Percentiles rank a stretch among this genome's conserved stretches.
Conservation (phyloP, 768 basidiomycete genomes). For the Rhodotorula kratochvilovae region DNA sequence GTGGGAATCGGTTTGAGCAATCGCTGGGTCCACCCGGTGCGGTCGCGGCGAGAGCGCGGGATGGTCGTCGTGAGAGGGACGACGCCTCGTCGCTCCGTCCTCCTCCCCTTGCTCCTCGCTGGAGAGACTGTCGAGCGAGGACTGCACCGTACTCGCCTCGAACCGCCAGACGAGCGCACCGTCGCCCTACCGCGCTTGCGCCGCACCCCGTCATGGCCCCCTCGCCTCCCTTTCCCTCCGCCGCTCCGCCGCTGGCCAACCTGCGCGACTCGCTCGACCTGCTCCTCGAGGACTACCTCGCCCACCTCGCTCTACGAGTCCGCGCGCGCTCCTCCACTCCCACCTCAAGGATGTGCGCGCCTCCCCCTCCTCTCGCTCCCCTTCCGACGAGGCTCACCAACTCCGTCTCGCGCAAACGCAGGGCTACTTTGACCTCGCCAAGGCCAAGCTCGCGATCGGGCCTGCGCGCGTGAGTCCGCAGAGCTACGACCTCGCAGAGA, state of each 20-base stretch:
- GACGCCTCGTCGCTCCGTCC: too few relatives aligned
- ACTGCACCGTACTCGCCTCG: too few relatives aligned
- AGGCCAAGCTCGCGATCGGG: conserved; percentile 18
- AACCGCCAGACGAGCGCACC: too few relatives aligned
- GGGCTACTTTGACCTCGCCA: conserved; percentile 19
- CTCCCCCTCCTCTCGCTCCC: neutral
- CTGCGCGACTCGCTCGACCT: conserved; percentile 2
- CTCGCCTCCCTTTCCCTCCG: too few relatives aligned
- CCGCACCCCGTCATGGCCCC: too few relatives aligned
- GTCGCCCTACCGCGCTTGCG: too few relatives aligned
- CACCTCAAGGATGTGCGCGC: conserved; percentile 3
- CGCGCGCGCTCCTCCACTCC: neutral
- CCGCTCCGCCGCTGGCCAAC: neutral
- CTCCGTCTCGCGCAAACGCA: neutral
- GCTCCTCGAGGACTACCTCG: conserved; percentile 23
- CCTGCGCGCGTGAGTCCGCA: neutral
- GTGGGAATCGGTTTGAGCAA: too few relatives aligned
- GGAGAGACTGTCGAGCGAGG: too few relatives aligned
- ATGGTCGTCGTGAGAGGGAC: too few relatives aligned
- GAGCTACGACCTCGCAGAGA: conserved; percentile 6
- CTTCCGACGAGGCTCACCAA: neutral
- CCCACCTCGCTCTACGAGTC: conserved; percentile 6
- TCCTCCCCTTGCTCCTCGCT: too few relatives aligned
- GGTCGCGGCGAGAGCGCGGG: too few relatives aligned
- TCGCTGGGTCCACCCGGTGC: too few relatives aligned